These are phyloP conservation scores for Scleroderma citrinum DNA, from an alignment of 768 basidiomycete species.

Conservation along the genomic window DNA sequence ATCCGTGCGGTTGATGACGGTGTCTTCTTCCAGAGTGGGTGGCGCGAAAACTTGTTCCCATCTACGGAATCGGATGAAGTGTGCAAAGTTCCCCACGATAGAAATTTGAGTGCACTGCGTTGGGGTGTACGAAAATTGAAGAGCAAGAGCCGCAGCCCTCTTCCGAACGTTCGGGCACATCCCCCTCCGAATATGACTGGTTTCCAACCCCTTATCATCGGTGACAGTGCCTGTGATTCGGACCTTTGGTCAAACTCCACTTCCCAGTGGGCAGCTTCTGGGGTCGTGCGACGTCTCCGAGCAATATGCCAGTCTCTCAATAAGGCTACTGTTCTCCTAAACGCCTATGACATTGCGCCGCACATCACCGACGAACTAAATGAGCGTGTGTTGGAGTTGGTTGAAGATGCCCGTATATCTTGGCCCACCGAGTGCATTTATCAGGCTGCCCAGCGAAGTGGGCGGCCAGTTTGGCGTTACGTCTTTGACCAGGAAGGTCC, in stretches of 20 bases:
- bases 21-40: slow-evolving; percentile 57
- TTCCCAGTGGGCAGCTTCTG: slow-evolving; percentile 57
- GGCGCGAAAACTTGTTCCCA: slow-evolving; percentile 44
- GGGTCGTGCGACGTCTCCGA: slow-evolving; percentile 60
- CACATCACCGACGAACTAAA: slow-evolving; percentile 62
- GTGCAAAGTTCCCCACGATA: slow-evolving; percentile 7
- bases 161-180: slow-evolving; percentile 13
- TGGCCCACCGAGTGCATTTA: slow-evolving; percentile 72
- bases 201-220: slow-evolving; percentile 67
- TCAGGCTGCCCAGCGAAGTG: slow-evolving; percentile 43
- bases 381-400: slow-evolving; percentile 64
- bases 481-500: slow-evolving; percentile 81
- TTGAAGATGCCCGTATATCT: slow-evolving; percentile 68
- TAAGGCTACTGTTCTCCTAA: slow-evolving; percentile 55
- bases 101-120: slow-evolving; percentile 16
- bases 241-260: slow-evolving; percentile 55
- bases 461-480: slow-evolving; percentile 69
- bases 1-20: slow-evolving; percentile 64
- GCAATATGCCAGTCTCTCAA: slow-evolving; percentile 67
- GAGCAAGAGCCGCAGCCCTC: slow-evolving; percentile 24
- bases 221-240: slow-evolving; percentile 63
- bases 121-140: slow-evolving; percentile 20
- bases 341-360: slow-evolving; percentile 64
- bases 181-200: slow-evolving; percentile 7
- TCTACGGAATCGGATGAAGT: slow-evolving; percentile 17